Conservation (phyloP, 2,329 filamentous ascomycete species). For the Xylaria sp. region DNA sequence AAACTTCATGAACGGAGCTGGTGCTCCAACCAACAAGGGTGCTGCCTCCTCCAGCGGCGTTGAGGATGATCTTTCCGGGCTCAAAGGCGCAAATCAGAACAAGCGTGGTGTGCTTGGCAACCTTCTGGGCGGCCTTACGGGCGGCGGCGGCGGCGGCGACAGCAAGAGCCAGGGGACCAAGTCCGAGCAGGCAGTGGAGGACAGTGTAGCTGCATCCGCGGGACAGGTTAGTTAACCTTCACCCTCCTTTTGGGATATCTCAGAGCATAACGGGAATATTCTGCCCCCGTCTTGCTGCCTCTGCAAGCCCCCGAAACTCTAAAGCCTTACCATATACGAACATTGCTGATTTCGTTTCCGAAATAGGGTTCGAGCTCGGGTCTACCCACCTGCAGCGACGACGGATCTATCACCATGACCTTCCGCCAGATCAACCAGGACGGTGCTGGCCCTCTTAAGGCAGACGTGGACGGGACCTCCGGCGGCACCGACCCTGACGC, state of each 20-base stretch:
- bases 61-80: slow-evolving; percentile 53
- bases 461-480: slow-evolving; percentile 69
- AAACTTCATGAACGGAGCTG: slow-evolving; percentile 66
- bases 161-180: slow-evolving; percentile 52
- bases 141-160: slow-evolving; percentile 36
- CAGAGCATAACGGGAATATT: background rate
- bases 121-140: slow-evolving; percentile 45
- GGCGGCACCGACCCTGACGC: slow-evolving; percentile 69
- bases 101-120: slow-evolving; percentile 24
- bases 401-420: slow-evolving; percentile 70
- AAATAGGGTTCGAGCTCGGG: slow-evolving; percentile 59
- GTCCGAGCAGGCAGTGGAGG: slow-evolving; percentile 56
- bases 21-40: slow-evolving; percentile 51
- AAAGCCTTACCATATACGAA: background rate
- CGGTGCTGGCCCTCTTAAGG: slow-evolving; percentile 71
- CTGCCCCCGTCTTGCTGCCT: background rate
- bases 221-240: slow-evolving; percentile 50
- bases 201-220: slow-evolving; percentile 62
- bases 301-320: background rate
- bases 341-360: background rate
- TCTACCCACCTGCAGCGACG: slow-evolving; percentile 68
- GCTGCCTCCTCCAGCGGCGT: slow-evolving; percentile 53
- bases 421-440: slow-evolving; percentile 79
- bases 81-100: slow-evolving; percentile 33
- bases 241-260: background rate